These are phyloP conservation scores for Diaporthe australafricana DNA, from an alignment of 2,329 filamentous ascomycete species.

Conservation along the genomic window DNA sequence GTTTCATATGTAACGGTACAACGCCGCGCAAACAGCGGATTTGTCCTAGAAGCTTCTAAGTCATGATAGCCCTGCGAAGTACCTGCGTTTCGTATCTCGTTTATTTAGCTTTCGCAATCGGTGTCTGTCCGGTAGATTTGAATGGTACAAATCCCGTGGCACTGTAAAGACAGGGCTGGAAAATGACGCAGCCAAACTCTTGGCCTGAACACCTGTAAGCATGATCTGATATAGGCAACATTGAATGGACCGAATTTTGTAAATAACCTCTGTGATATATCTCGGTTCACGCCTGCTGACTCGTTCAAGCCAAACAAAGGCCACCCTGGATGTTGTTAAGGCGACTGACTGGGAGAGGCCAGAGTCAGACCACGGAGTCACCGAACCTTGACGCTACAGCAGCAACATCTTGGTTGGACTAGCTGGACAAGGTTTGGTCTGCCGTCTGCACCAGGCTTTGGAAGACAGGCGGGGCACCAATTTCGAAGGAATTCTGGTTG, in stretches of 20 bases:
- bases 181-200: background rate
- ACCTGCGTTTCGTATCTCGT: background rate
- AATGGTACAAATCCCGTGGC: background rate
- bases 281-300: background rate
- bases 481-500: slow-evolving; percentile 4
- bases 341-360: background rate
- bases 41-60: background rate
- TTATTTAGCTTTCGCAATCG: background rate
- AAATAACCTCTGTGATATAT: background rate
- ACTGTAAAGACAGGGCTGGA: background rate
- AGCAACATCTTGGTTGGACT: background rate
- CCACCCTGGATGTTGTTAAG: background rate
- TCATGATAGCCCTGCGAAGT: background rate
- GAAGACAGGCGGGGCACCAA: slow-evolving; percentile 16
- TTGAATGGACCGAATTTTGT: background rate
- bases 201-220: background rate
- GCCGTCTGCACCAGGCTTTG: slow-evolving; percentile 14
- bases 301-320: background rate
- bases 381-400: background rate
- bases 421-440: background rate
- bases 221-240: background rate
- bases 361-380: background rate
- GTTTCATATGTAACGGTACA: background rate
- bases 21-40: background rate
- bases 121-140: background rate